Evolutionary conservation across 2,329 filamentous ascomycete species (phyloP), one percentile per base, ranked within the genome.

Genomic region (Hymenoscyphus fraxineus): DNA sequence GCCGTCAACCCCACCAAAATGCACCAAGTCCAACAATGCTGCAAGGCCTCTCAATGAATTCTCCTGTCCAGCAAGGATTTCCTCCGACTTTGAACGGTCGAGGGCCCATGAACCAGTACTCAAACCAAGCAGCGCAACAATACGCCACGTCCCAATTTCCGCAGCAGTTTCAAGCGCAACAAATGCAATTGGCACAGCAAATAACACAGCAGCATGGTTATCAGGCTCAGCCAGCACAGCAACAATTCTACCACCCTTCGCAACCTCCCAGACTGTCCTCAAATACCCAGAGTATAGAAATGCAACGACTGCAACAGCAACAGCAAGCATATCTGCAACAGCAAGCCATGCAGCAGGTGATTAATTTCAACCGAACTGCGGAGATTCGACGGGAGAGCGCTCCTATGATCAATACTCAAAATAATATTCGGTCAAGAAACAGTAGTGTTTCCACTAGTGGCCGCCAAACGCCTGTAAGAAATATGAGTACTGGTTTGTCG

Each of bases 31-130:
- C 69, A 38, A 70, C 66, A 35, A 58, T 67, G 19, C 44, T 71
- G 6, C 72, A 73, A 58, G 63, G 64, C 2, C 63, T 70, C n/a
- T 69, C 69, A 10, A 70, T 71, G 67, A 62, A 68, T 12, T 73
- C 71, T 1, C 71, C 71, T 39, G 61, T 66, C 13, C 70, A 72
- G 40, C 66, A 66, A 60, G 58, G 56, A 19, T 59, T 41, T 27
- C 31, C 32, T 31, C 6, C 62, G 55, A 35, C 58, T 19, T 51
- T 41, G 51, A 47, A 13, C 16, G 35, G 39, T 19, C 44, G 16
- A 22, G 41, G 58, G 13, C 47, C 39, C 47, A 44, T 58, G 56
- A 40, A 61, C 35, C 44, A 51, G 22, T 22, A 22, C 6, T n/a
- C 44, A 7, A 51, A 22, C 7, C 44, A 51, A 22, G 7, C n/a